Conservation (phyloP, 306 rosid species). For the Comarum palustre region DNA sequence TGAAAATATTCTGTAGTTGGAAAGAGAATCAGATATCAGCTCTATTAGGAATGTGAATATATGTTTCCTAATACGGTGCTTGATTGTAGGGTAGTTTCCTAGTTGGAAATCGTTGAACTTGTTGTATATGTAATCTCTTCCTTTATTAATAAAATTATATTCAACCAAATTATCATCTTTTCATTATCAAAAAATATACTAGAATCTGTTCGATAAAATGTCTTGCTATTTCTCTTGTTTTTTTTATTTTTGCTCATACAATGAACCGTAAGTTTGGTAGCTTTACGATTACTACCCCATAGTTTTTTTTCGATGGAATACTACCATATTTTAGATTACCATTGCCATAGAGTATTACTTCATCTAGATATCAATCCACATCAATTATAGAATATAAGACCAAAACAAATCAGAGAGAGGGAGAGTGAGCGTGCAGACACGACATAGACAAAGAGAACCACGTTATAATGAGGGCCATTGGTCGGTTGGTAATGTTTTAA, state of each 20-base stretch:
- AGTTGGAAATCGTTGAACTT: no score
- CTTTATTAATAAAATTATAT: no score
- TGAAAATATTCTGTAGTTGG: no score
- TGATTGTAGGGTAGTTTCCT: no score
- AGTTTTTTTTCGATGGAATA: no score
- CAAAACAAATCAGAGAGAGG: conserved; percentile 32
- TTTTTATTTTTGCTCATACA: background rate
- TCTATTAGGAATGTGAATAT: no score
- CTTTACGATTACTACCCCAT: background rate
- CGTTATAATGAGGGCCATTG: conserved; percentile 48
- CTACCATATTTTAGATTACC: background rate
- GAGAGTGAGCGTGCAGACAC: conserved; percentile 84
- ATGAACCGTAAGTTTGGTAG: background rate
- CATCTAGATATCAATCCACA: conserved; percentile 2
- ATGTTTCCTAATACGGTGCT: no score
- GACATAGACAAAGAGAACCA: conserved; percentile 65
- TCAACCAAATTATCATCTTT: no score
- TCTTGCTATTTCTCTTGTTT: background rate
- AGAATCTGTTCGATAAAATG: background rate
- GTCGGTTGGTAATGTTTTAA: conserved; percentile 46
- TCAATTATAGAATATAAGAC: conserved; percentile 12
- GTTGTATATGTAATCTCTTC: no score
- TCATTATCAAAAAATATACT: no score
- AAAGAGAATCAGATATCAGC: no score
- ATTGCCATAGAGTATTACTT: background rate